phyloP scores from a whole-genome alignment of 257 asterid species.

The Solanum sitiens region DNA sequence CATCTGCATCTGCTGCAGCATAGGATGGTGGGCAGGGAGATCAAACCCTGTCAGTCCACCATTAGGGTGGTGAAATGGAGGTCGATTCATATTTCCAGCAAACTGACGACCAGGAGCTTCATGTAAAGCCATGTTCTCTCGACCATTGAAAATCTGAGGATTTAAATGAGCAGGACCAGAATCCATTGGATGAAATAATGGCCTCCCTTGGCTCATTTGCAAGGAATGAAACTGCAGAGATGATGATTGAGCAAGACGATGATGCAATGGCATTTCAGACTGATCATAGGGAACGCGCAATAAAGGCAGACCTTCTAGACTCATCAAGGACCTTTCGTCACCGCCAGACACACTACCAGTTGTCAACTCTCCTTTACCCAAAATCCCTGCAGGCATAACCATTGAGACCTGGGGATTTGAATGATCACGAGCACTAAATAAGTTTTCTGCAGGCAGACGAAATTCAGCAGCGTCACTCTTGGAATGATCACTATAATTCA shows the following conservation, averaged over 20 bases:
- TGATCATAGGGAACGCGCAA: constrained; percentile 26
- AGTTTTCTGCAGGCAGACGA: constrained; percentile 55
- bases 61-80: constrained; percentile 47
- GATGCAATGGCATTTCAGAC: constrained; percentile 14
- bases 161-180: constrained; percentile 38
- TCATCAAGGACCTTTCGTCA: constrained; percentile 25
- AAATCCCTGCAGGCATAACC: constrained; percentile 28
- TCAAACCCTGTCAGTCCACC: constrained; percentile 47
- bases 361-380: constrained; percentile 23
- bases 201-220: constrained; percentile 45
- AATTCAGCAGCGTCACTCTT: constrained; percentile 20
- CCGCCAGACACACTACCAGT: constrained; percentile 29
- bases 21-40: constrained; percentile 36
- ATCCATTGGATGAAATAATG: constrained; percentile 42
- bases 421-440: constrained; percentile 34
- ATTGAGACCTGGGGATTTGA: constrained; percentile 23
- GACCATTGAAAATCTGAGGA: constrained; percentile 44
- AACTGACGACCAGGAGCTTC: constrained; percentile 40
- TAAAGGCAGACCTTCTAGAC: constrained; percentile 34
- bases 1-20: constrained; percentile 60
- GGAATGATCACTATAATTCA: constrained; percentile 29
- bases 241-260: constrained; percentile 42
- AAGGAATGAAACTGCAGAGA: constrained; percentile 36
- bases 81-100: constrained; percentile 34
- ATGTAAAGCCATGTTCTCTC: constrained; percentile 29